A percentile compares a stretch with the other conserved stretches of the same genome.
Conservation (phyloP, 2,329 filamentous ascomycete genomes). For the Beauveria australis region DNA sequence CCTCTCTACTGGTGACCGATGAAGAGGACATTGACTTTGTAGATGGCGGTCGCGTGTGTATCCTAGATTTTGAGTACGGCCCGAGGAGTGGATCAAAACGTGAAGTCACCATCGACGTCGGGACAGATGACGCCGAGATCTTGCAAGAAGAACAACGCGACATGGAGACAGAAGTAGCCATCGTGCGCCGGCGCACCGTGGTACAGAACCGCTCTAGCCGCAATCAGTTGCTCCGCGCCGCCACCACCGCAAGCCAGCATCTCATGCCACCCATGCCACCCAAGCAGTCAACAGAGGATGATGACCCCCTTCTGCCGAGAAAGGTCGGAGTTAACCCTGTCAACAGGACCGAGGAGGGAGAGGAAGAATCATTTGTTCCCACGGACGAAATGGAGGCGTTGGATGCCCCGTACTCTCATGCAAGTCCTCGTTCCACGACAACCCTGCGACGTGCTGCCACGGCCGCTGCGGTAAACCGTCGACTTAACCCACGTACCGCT, state of each 20-base stretch:
- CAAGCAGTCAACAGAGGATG: slow-evolving; percentile 24
- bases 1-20: slow-evolving; percentile 49
- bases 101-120: slow-evolving; percentile 65
- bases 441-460: slow-evolving; percentile 66
- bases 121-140: slow-evolving; percentile 58
- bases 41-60: slow-evolving; percentile 66
- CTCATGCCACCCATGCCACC: slow-evolving; percentile 24
- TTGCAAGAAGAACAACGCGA: slow-evolving; percentile 67
- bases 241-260: slow-evolving; percentile 31
- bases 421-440: slow-evolving; percentile 60
- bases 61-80: slow-evolving; percentile 67
- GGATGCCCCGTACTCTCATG: slow-evolving; percentile 66
- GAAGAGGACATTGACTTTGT: slow-evolving; percentile 67
- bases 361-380: slow-evolving; percentile 32
- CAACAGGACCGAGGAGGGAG: slow-evolving; percentile 19
- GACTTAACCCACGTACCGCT: slow-evolving; percentile 51
- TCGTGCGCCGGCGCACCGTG: slow-evolving; percentile 67
- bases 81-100: slow-evolving; percentile 44
- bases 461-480: slow-evolving; percentile 66
- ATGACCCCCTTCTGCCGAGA: slow-evolving; percentile 47
- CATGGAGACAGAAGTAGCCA: slow-evolving; percentile 69
- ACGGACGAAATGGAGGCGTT: slow-evolving; percentile 53
- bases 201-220: slow-evolving; percentile 49
- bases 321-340: slow-evolving; percentile 29
- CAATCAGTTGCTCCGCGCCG: slow-evolving; percentile 39